These are phyloP conservation scores for Pichia sp. DNA, from an alignment of 1,139 yeast genomes.

Conservation along the genomic window DNA sequence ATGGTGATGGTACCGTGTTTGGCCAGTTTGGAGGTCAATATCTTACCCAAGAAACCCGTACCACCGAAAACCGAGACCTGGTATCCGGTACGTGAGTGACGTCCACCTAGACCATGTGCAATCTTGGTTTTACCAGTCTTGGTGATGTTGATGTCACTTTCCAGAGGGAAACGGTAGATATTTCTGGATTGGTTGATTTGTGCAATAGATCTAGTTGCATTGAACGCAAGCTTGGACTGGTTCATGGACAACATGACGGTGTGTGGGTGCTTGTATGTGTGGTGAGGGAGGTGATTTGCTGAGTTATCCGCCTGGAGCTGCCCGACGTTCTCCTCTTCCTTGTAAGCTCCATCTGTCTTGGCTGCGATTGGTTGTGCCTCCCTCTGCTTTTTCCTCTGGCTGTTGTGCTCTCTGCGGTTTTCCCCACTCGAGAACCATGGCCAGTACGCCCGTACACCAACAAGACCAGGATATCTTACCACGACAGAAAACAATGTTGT, in stretches of 20 bases:
- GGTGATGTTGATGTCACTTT: constrained; percentile 69
- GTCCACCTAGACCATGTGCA: constrained; percentile 72
- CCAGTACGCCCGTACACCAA: neutral
- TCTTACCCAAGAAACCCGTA: constrained; percentile 73
- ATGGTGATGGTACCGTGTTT: constrained; percentile 76
- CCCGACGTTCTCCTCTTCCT: neutral
- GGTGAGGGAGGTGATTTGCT: neutral
- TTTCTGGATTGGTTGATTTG: constrained; percentile 19
- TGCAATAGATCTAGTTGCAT: constrained; percentile 12
- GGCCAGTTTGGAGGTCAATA: constrained; percentile 67
- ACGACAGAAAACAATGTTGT: neutral
- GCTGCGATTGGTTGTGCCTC: neutral
- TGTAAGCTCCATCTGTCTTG: constrained; percentile 1
- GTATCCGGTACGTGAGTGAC: constrained; percentile 86
- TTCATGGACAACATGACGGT: constrained; percentile 14
- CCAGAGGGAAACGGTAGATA: constrained; percentile 35
- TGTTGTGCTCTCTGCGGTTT: neutral
- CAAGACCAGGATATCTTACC: neutral
- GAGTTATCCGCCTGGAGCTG: neutral
- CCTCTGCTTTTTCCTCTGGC: neutral
- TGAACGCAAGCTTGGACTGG: constrained; percentile 14
- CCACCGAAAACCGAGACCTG: constrained; percentile 90
- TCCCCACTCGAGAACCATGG: neutral
- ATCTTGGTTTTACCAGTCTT: constrained; percentile 69
- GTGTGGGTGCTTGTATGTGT: neutral